phyloP scores from a whole-genome alignment of 257 asterid genomes.

The Mitragyna speciosa region DNA sequence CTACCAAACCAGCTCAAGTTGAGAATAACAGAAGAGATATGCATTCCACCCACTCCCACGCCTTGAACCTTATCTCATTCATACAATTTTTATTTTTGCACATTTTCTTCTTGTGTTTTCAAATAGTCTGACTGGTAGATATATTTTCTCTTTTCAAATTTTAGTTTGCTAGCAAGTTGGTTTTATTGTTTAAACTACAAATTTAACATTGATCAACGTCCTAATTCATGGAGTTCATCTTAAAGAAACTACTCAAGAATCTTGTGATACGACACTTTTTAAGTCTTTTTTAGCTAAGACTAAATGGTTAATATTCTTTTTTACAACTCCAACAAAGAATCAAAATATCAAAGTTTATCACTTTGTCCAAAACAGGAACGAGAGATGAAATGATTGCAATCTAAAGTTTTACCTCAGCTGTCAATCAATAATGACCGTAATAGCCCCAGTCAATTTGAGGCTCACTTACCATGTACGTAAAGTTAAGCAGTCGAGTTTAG shows the following conservation, averaged over 20 bases:
- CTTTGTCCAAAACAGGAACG: not conserved
- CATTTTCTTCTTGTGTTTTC: too few species aligned
- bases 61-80: constrained; percentile 50
- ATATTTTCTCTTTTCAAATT: too few species aligned
- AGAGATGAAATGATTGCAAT: constrained; percentile 23
- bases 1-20: constrained; percentile 17
- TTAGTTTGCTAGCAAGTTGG: too few species aligned
- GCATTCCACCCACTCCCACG: constrained; percentile 57
- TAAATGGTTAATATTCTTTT: too few species aligned
- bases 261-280: too few species aligned
- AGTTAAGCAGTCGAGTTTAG: constrained; percentile 28
- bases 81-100: not conserved
- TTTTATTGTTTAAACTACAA: too few species aligned
- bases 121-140: too few species aligned
- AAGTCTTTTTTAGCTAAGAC: too few species aligned
- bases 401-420: constrained; percentile 18
- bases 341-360: not conserved
- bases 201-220: too few species aligned
- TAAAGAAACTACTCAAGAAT: too few species aligned
- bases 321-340: not conserved
- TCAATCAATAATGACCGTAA: constrained; percentile 26
- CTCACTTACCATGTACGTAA: constrained; percentile 69
- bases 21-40: constrained; percentile 33
- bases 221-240: too few species aligned
- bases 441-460: constrained; percentile 19